Evolutionary conservation across 495 filamentous ascomycete species (phyloP).

Genomic region (Hypoxylon cercidicola): DNA sequence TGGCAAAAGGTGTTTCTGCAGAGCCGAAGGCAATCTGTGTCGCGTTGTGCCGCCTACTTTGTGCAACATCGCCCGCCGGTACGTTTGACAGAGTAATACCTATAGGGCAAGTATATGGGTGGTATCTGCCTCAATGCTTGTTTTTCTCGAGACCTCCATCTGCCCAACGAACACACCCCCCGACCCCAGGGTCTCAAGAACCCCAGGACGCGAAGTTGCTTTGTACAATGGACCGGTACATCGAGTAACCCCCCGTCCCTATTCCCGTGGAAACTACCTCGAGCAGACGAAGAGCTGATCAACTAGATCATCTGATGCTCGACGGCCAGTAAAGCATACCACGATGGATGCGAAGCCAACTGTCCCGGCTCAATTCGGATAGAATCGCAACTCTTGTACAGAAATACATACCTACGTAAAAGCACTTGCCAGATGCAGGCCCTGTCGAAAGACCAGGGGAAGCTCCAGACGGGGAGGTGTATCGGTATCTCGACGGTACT

Average conservation of each 20-base stretch:
- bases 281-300: slow-evolving; percentile 40
- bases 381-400: slow-evolving; percentile 25
- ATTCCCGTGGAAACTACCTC: slow-evolving; percentile 25
- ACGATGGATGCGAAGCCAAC: slow-evolving; percentile 39
- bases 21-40: slow-evolving; percentile 22
- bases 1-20: slow-evolving; percentile 23
- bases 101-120: slow-evolving; percentile 42
- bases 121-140: slow-evolving; percentile 39
- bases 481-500: slow-evolving; percentile 10
- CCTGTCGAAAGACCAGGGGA: slow-evolving; percentile 22
- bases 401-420: slow-evolving; percentile 38
- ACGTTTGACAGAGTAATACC: slow-evolving; percentile 37
- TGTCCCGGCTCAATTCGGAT: slow-evolving; percentile 37
- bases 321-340: slow-evolving; percentile 39
- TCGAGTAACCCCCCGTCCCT: slow-evolving; percentile 27
- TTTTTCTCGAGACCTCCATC: slow-evolving; percentile 26
- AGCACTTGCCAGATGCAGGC: slow-evolving; percentile 31
- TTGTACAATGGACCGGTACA: slow-evolving; percentile 12
- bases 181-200: too few species aligned
- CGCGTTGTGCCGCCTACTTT: slow-evolving; percentile 9
- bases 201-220: too few species aligned
- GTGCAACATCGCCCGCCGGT: slow-evolving; percentile 28
- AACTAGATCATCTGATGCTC: slow-evolving; percentile 42
- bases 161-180: background rate
- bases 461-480: background rate